These are phyloP conservation scores for Boletus huronensis DNA, from an alignment of 768 basidiomycete species.

Conservation along the genomic window DNA sequence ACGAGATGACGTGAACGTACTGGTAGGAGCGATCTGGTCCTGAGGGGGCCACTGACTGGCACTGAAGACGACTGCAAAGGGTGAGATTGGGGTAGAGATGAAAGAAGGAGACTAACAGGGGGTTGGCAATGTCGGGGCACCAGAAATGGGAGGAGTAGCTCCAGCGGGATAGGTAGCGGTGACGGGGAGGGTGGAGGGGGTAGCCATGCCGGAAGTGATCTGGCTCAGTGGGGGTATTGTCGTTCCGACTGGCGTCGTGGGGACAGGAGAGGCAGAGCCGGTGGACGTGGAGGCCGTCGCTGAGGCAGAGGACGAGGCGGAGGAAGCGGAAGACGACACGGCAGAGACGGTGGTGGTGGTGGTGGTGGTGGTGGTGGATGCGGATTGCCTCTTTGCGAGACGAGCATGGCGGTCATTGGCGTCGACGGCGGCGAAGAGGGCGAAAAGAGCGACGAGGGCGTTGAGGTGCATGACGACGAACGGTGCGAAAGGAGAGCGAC, in stretches of 20 bases:
- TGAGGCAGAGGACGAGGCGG: neutral
- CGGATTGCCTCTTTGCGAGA: conserved; percentile 38
- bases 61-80: conserved; percentile 41
- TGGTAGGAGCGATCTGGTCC: conserved; percentile 57
- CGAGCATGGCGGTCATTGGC: conserved; percentile 39
- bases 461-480: conserved; percentile 41
- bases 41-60: conserved; percentile 56
- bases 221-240: conserved; percentile 54
- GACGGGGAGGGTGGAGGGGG: conserved; percentile 45
- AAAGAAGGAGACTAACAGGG: conserved; percentile 42
- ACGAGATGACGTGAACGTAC: conserved; percentile 35
- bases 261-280: conserved; percentile 18
- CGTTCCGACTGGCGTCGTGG: conserved; percentile 36
- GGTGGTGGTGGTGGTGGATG: neutral
- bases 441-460: conserved; percentile 44
- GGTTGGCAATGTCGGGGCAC: conserved; percentile 64
- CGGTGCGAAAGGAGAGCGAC: conserved; percentile 8
- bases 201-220: conserved; percentile 64
- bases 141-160: conserved; percentile 56
- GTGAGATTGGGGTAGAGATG: neutral
- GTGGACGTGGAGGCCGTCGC: neutral
- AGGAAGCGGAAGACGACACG: conserved; percentile 1
- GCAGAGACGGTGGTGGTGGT: neutral
- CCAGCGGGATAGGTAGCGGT: conserved; percentile 57
- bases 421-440: conserved; percentile 36